Percentiles rank a stretch among this genome's conserved stretches.
Evolutionary conservation across 2,329 filamentous ascomycete species (phyloP).

Genomic region (Ophiosphaerella herpotricha): DNA sequence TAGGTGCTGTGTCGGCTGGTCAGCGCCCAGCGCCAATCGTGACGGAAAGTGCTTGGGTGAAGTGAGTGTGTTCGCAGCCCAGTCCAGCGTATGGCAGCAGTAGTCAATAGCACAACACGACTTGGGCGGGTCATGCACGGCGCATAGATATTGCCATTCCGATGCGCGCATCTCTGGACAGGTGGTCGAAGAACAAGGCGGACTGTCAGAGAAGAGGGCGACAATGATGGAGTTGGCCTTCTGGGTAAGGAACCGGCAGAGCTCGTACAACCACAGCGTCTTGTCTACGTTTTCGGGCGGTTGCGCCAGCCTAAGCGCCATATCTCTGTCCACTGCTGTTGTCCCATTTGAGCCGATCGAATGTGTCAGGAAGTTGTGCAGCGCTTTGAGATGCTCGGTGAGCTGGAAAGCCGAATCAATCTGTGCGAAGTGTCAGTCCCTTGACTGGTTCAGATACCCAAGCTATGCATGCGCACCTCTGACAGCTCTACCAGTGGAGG

Average conservation of each 20-base stretch:
- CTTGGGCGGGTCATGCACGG: slow-evolving; percentile 95
- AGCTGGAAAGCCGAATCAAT: slow-evolving; percentile 97
- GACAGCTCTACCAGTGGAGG: slow-evolving; percentile 84
- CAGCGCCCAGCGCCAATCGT: slow-evolving; percentile 66
- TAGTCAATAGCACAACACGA: slow-evolving; percentile 98
- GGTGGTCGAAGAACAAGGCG: slow-evolving; percentile 84
- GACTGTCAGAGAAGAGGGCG: slow-evolving; percentile 87
- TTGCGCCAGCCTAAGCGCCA: slow-evolving; percentile 75
- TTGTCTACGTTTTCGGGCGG: slow-evolving; percentile 82
- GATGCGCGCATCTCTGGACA: slow-evolving; percentile 98
- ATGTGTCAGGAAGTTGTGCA: slow-evolving; percentile 81
- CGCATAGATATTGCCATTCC: slow-evolving; percentile 99
- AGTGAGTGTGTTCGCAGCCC: slow-evolving; percentile 92
- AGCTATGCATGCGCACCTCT: slow-evolving; percentile 64
- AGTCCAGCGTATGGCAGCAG: slow-evolving; percentile 97
- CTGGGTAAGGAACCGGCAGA: slow-evolving; percentile 92
- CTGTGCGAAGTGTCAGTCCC: slow-evolving; percentile 53
- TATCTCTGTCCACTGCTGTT: slow-evolving; percentile 73
- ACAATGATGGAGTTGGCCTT: slow-evolving; percentile 93
- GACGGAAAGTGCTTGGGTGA: slow-evolving; percentile 95
- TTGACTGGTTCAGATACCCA: not conserved
- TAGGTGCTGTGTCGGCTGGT: slow-evolving; percentile 44
- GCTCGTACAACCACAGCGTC: slow-evolving; percentile 95
- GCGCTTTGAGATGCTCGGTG: slow-evolving; percentile 92
- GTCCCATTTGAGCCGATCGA: slow-evolving; percentile 60